Percentiles rank a stretch among this genome's conserved stretches.
Evolutionary conservation across 2,329 filamentous ascomycete genomes (phyloP).

Genomic region (Epichloe gansuensis): DNA sequence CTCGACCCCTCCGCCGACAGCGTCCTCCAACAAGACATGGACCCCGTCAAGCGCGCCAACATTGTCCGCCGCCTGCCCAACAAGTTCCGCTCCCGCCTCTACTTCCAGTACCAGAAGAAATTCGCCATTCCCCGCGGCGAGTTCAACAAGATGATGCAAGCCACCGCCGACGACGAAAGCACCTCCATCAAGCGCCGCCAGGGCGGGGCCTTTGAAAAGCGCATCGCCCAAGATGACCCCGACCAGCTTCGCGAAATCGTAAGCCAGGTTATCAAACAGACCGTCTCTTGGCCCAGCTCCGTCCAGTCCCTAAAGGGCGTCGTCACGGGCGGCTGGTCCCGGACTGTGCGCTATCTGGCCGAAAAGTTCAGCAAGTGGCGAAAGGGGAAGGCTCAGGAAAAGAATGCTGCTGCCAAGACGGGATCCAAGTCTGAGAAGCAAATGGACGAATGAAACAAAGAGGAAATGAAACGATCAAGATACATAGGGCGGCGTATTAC

Average conservation of each 20-base stretch:
- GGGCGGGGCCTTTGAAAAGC: constrained; percentile 73
- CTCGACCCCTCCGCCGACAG: constrained; percentile 44
- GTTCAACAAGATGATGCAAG: constrained; percentile 73
- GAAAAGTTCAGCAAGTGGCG: constrained; percentile 67
- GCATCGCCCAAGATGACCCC: constrained; percentile 60
- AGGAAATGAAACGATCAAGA: too few species aligned
- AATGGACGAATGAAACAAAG: not conserved
- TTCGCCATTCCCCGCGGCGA: constrained; percentile 73
- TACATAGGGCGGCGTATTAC: not conserved
- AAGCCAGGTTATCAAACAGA: constrained; percentile 66
- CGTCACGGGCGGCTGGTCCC: constrained; percentile 60
- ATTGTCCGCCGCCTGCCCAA: constrained; percentile 89
- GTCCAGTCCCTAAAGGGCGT: constrained; percentile 76
- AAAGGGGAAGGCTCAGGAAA: constrained; percentile 24
- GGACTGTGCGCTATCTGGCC: constrained; percentile 60
- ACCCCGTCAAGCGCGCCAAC: constrained; percentile 77
- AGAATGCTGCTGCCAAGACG: constrained; percentile 12
- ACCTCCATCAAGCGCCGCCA: constrained; percentile 57
- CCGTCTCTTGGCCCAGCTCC: constrained; percentile 84
- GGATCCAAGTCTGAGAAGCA: not conserved
- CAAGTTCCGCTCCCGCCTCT: constrained; percentile 75
- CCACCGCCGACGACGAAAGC: constrained; percentile 53
- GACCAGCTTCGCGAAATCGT: constrained; percentile 58
- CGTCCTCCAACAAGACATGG: constrained; percentile 76
- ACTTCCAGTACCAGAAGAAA: constrained; percentile 89